A percentile compares a stretch with the other conserved stretches of the same genome.
These are phyloP conservation scores for Onygenales sp. DNA, from an alignment of 2,329 filamentous ascomycete genomes.

Conservation along the genomic window DNA sequence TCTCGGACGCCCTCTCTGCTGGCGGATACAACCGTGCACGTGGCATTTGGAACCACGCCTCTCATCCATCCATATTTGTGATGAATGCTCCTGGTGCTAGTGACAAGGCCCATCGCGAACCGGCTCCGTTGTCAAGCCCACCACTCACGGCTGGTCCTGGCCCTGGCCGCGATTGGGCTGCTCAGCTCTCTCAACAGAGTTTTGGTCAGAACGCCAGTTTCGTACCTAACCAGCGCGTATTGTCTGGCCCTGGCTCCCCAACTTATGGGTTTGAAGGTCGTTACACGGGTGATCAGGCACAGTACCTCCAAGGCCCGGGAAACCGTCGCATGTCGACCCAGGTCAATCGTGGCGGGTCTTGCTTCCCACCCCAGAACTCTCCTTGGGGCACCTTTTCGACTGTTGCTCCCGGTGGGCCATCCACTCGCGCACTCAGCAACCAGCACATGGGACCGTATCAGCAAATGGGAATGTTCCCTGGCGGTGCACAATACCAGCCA, in stretches of 20 bases:
- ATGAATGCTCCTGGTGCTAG: slow-evolving; percentile 9
- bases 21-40: slow-evolving; percentile 32
- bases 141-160: slow-evolving; percentile 19
- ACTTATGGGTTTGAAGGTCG: slow-evolving; percentile 20
- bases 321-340: slow-evolving; percentile 24
- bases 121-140: slow-evolving; percentile 13
- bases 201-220: slow-evolving; percentile 15
- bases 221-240: slow-evolving; percentile 22
- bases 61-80: slow-evolving; percentile 9
- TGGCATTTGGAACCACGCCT: slow-evolving; percentile 20
- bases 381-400: slow-evolving; percentile 25
- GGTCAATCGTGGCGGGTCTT: slow-evolving; percentile 21
- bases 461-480: slow-evolving; percentile 26
- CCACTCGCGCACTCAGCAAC: slow-evolving; percentile 20
- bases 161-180: slow-evolving; percentile 22
- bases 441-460: slow-evolving; percentile 24
- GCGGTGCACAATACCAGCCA: slow-evolving; percentile 38
- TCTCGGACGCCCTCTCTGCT: slow-evolving; percentile 33
- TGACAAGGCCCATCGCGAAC: slow-evolving; percentile 22
- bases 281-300: slow-evolving; percentile 22
- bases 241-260: slow-evolving; percentile 27
- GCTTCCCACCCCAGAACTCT: slow-evolving; percentile 24
- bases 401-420: slow-evolving; percentile 15
- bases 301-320: slow-evolving; percentile 18
- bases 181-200: slow-evolving; percentile 13